Evolutionary conservation across 768 basidiomycete genomes (phyloP).

Genomic region (Trametes villosa): DNA sequence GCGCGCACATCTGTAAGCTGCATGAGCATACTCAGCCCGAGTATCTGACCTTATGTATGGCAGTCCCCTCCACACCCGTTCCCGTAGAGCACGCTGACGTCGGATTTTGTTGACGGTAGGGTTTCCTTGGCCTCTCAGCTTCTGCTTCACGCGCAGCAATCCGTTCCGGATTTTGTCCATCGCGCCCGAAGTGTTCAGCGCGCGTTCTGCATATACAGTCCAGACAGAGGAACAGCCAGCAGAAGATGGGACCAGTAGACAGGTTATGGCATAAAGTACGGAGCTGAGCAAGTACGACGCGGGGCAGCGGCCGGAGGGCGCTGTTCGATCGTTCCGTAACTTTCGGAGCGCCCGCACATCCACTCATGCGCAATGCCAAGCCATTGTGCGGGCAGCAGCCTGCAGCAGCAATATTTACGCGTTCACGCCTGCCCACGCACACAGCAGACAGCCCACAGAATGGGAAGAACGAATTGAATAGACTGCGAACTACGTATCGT

Average conservation of each 20-base stretch:
- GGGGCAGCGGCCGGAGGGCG: background rate
- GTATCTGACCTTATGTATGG: conserved; percentile 32
- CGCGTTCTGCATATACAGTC: background rate
- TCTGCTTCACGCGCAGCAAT: conserved; percentile 2
- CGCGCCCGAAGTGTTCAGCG: background rate
- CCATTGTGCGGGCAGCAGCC: too few species aligned
- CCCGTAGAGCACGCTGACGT: conserved; percentile 45
- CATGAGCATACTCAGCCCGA: background rate
- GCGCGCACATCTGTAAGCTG: background rate
- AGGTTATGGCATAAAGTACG: background rate
- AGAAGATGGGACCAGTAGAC: background rate
- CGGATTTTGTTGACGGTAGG: conserved; percentile 46
- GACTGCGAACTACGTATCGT: too few species aligned
- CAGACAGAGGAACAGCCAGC: background rate
- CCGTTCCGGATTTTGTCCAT: conserved; percentile 1
- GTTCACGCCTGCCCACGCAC: too few species aligned
- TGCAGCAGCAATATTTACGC: too few species aligned
- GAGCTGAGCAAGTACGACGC: background rate
- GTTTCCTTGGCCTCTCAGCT: conserved; percentile 17
- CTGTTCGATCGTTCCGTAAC: conserved; percentile 1
- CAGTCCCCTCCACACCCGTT: conserved; percentile 39
- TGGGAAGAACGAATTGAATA: too few species aligned
- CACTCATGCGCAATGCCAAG: too few species aligned
- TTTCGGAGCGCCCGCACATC: conserved; percentile 2
- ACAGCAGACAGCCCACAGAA: too few species aligned